Evolutionary conservation across 2,329 filamentous ascomycete genomes (phyloP).

Genomic region (Diaporthe sp.): DNA sequence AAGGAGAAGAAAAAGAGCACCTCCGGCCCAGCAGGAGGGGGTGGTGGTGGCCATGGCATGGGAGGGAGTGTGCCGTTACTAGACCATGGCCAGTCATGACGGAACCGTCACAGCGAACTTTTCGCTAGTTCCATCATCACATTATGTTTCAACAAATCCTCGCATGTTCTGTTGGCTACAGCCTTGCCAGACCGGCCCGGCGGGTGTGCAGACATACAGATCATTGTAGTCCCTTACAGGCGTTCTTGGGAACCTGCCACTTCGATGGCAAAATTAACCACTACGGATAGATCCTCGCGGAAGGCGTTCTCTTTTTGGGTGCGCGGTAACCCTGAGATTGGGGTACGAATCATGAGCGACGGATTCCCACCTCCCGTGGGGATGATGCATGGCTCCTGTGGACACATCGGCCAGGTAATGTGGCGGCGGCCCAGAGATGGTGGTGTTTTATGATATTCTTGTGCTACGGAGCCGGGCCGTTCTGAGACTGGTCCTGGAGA

Average conservation of each 20-base stretch:
- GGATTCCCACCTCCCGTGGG: neutral
- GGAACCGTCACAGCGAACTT: neutral
- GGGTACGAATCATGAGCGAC: constrained; percentile 22
- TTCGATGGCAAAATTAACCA: constrained; percentile 14
- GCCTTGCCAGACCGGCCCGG: neutral
- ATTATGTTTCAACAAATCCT: neutral
- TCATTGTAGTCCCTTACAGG: constrained; percentile 15
- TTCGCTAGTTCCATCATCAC: neutral
- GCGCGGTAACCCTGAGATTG: neutral
- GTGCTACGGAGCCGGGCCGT: neutral
- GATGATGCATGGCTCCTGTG: constrained; percentile 1
- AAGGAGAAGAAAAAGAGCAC: constrained; percentile 78
- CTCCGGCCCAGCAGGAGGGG: constrained; percentile 21
- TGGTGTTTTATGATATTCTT: neutral
- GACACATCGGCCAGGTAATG: constrained; percentile 5
- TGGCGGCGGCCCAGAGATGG: neutral
- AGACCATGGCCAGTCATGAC: constrained; percentile 30
- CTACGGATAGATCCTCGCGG: constrained; percentile 32
- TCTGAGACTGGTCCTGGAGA: constrained; percentile 22
- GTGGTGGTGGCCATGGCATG: constrained; percentile 14
- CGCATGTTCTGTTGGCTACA: neutral
- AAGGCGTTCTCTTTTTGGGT: constrained; percentile 25
- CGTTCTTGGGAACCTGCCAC: constrained; percentile 8
- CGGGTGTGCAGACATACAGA: neutral
- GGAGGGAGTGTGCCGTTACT: constrained; percentile 21